Evolutionary conservation across 768 basidiomycete species (phyloP), one percentile per base, ranked within the genome.

Genomic region (Boletus vermiculosoides): DNA sequence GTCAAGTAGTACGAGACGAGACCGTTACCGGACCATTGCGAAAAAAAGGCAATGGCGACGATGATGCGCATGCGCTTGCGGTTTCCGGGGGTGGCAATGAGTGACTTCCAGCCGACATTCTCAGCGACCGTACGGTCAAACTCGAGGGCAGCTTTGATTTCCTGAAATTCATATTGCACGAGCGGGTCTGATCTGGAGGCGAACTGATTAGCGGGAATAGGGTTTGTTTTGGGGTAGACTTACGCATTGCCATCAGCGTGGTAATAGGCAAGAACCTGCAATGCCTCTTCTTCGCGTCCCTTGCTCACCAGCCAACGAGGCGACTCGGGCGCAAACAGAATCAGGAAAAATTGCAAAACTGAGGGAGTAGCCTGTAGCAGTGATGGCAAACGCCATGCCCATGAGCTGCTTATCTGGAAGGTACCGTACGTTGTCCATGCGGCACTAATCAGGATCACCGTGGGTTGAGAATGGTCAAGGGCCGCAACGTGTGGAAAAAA

Each of bases 371-470:
- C 86, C 74, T 94, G 90, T 20, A 91, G 76, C 33, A 82, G 68
- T 16, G 89, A 90, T 20, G 91, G 90, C 51, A 91, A 77, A 65
- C 94, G 87, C 92, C 92, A 94, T 28, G 88, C 75, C 88, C 88
- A 92, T 23, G 83, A 81, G 64, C 64, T 82, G 50, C 69, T 57
- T 52, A 92, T 83, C 70, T 81, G 80, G 77, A 89, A 86, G 15
- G 91, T 88, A 23, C 90, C 91, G 67, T 84, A 94, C 1, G 89
- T 90, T 0, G 87, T 78, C 92, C 90, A 93, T n/a, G 90, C 90
- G 37, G 90, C 85, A 58, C 83, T 84, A 42, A 34, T 30, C 46
- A 45, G 28, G 20, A 52, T 49, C 12, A 5, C 13, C 0, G 20
- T 54, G 39, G 30, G 34, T 44, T 13, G 15, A 49, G 9, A 51